Evolutionary conservation across 2,329 filamentous ascomycete species (phyloP), one percentile per base, ranked within the genome.

Genomic region (Westerdykella aurantiaca): DNA sequence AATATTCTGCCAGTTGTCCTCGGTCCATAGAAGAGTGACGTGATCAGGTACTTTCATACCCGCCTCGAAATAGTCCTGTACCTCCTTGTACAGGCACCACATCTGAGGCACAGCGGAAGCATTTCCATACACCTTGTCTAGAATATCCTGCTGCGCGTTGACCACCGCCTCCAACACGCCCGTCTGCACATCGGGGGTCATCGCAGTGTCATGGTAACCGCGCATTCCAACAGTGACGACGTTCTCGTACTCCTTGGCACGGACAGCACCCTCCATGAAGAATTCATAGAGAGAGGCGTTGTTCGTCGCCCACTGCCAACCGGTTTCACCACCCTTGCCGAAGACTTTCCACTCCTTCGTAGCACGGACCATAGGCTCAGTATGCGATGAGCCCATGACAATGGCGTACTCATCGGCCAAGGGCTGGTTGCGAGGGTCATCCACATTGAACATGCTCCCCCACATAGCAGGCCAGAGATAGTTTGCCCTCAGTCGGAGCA

Each of bases 21-120:
- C 83, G 0, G 81, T 74, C 77, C 81, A 86, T 4, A 86, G 71
- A 18, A 86, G 69, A 1, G 80, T 86, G 22, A 86, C 77, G 55
- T 84, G 77, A 31, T 86, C 82, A 0, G 82, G 65, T 61, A 85
- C 75, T 2, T 69, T 67, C 58, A 86, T 73, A 1, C 83, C 83
- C 13, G 77, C 72, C 45, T 83, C 78, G 45, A 82, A 79, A 60
- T 87, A 86, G 6, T 78, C 77, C 64, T 83, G 81, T 2, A 88
- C 82, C 59, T 88, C 83, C 58, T 86, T 86, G 66, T 87, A 88
- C 48, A 87, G 67, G 53, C 82, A 85, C 82, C 83, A 86, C 66
- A 82, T 75, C 63, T 86, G 83, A 5, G 83, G 82, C 0, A 83
- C 76, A 1, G 73, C 67, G 4, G 72, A 76, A 50, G 72, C 66